Percentiles rank a stretch among this genome's conserved stretches.
These are phyloP conservation scores for Saccharomycopsis vini DNA, from an alignment of 805 yeast genomes.

Conservation along the genomic window DNA sequence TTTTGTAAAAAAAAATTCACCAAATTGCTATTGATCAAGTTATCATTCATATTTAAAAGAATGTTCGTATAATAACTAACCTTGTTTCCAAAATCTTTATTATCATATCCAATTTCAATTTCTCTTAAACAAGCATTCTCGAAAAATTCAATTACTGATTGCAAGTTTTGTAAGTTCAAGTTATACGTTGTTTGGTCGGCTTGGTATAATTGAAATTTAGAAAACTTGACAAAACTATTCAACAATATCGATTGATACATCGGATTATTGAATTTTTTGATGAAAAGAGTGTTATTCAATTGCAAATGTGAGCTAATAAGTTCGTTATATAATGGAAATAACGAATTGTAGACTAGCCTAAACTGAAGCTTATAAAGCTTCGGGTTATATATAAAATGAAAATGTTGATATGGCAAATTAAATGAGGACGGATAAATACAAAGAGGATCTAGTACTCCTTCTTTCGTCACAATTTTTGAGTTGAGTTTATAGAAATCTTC, in stretches of 20 bases:
- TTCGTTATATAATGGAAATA: conserved; percentile 39
- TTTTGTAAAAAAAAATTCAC: conserved; percentile 34
- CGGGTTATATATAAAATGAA: conserved; percentile 16
- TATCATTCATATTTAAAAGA: conserved; percentile 27
- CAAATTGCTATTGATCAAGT: conserved; percentile 30
- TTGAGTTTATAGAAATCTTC: conserved; percentile 12
- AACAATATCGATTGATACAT: conserved; percentile 42
- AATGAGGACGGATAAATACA: too few species aligned
- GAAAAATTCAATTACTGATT: conserved; percentile 55
- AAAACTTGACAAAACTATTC: conserved; percentile 32
- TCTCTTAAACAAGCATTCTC: conserved; percentile 64
- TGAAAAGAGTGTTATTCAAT: conserved; percentile 36
- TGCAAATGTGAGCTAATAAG: conserved; percentile 31
- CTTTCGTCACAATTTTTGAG: conserved; percentile 2
- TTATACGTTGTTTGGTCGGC: conserved; percentile 27
- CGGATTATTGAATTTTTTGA: conserved; percentile 39
- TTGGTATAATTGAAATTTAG: conserved; percentile 27
- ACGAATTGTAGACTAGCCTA: conserved; percentile 30
- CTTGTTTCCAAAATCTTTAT: conserved; percentile 33
- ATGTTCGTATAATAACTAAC: conserved; percentile 28
- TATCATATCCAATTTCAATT: conserved; percentile 48
- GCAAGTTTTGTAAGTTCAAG: conserved; percentile 29
- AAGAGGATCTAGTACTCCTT: conserved; percentile 9
- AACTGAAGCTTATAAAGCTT: conserved; percentile 30
- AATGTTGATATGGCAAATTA: too few species aligned